Evolutionary conservation across 202 grass and related monocot genomes (phyloP).

Genomic region (Bolboschoenoplectus hybrid): DNA sequence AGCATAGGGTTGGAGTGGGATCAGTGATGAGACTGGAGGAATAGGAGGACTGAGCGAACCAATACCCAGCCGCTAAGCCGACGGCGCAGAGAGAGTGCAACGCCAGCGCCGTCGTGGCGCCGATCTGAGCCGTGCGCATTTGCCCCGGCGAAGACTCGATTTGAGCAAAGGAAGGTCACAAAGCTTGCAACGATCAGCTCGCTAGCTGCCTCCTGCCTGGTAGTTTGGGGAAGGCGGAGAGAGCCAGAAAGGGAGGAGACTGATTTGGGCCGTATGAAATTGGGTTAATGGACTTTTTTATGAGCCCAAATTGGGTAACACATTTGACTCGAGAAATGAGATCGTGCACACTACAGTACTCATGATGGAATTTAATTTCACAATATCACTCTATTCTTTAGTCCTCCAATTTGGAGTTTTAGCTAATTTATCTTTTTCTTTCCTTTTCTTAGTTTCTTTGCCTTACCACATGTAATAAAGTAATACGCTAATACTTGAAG

Average conservation of each 20-base stretch:
- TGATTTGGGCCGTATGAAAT: background rate
- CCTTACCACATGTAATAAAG: no score
- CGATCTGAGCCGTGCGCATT: slow-evolving; percentile 29
- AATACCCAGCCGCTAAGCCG: slow-evolving; percentile 48
- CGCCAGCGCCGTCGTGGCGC: slow-evolving; percentile 26
- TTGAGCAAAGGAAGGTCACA: background rate
- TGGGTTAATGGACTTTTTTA: background rate
- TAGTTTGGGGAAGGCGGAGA: background rate
- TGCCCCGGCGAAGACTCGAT: background rate
- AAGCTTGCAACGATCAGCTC: no score
- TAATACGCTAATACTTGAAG: no score
- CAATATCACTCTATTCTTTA: no score
- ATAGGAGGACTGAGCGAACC: slow-evolving; percentile 30
- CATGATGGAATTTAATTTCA: no score
- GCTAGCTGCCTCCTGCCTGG: background rate
- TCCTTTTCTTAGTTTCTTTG: no score
- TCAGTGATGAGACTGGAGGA: slow-evolving; percentile 51
- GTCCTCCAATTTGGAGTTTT: no score
- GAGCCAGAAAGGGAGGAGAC: background rate
- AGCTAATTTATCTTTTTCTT: no score
- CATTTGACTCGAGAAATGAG: background rate
- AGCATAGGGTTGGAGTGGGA: slow-evolving; percentile 54
- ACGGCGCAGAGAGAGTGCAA: slow-evolving; percentile 56
- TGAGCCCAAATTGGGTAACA: background rate
- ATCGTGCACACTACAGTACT: no score